Evolutionary conservation across 257 asterid species (phyloP).

Genomic region (Solanum infundibuliforme): DNA sequence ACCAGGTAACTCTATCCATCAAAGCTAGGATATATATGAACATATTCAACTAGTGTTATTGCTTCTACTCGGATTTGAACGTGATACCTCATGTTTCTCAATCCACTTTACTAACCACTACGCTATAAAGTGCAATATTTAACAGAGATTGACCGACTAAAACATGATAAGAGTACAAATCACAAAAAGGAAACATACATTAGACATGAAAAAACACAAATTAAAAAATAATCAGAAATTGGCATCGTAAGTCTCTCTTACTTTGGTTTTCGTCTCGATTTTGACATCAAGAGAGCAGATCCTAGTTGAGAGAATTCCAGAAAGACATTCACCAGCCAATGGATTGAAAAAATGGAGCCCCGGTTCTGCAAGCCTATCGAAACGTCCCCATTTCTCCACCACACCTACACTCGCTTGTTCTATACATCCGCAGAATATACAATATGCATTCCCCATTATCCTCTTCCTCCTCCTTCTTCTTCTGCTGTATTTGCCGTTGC

Average conservation of each 20-base stretch:
- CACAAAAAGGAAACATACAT: not conserved
- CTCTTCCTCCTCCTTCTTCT: not conserved
- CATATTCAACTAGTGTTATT: not conserved
- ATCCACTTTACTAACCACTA: not conserved
- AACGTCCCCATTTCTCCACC: conserved; percentile 86
- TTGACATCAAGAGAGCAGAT: conserved; percentile 81
- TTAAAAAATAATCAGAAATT: not conserved
- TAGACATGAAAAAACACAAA: not conserved
- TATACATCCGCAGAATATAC: conserved; percentile 58
- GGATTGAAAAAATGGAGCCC: conserved; percentile 69
- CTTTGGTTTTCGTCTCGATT: conserved; percentile 96
- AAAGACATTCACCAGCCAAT: conserved; percentile 60
- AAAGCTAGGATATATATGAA: not conserved
- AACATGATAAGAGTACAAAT: not conserved
- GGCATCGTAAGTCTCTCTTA: not conserved
- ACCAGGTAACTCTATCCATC: not conserved
- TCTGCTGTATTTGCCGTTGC: no score
- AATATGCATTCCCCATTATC: conserved; percentile 47
- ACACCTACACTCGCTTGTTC: conserved; percentile 83
- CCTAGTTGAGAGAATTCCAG: conserved; percentile 80
- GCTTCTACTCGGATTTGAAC: not conserved
- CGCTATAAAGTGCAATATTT: not conserved
- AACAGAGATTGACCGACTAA: not conserved
- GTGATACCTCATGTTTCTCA: not conserved
- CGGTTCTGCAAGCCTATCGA: conserved; percentile 62